Base-by-base conservation (phyloP, 2,329 filamentous ascomycete genomes). In the Phialophora tarda region DNA sequence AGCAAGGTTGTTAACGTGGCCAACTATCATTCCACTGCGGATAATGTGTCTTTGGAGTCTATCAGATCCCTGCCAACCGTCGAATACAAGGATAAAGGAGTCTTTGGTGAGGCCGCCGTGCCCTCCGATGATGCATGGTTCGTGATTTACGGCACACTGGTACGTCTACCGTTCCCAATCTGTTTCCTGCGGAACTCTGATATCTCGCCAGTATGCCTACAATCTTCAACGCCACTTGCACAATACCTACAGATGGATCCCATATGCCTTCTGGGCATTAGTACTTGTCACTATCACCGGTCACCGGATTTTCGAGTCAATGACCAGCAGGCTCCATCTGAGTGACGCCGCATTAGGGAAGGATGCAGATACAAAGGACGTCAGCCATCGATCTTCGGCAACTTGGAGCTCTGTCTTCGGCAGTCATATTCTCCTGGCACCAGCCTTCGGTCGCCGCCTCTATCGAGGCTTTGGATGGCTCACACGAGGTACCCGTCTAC, bases 151-250 rank as follows among this genome's bases (percentile, higher is more conserved):
- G 48, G 48, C 10, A 51, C 48, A 14, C 21, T 51, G 48, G 48
- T 51, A 51, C 3, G 17, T 11, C 24, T 12, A 23, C 48, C 5
- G 4, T 26, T 51, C 17, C 48, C 48, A 23, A 4, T 51, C n/a
- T n/a, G n/a, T 10, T 11, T 1, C 4, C 48, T 23, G 24, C 48
- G 17, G n/a, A 23, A 23, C 48, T 11, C 48, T 51, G 21, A 51
- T 17, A 4, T 26, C 21, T 51, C 21, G 24, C 48, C 24, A 51
- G 48, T 23, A 10, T 23, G 48, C 48, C 21, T 51, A 51, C 48
- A 51, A 8, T 51, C 8, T 51, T 51, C 48, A 51, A 51, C 48
- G 48, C 11, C 48, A 51, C 48, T 26, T 51, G 24, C 21, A 51
- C 48, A 11, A 51, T 26, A 51, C 48, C 48, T 51, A 23, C 48